A percentile compares a stretch with the other conserved stretches of the same genome.
Evolutionary conservation across 1,284 basidiomycete species (phyloP).

Genomic region (Cryptococcus floricola): DNA sequence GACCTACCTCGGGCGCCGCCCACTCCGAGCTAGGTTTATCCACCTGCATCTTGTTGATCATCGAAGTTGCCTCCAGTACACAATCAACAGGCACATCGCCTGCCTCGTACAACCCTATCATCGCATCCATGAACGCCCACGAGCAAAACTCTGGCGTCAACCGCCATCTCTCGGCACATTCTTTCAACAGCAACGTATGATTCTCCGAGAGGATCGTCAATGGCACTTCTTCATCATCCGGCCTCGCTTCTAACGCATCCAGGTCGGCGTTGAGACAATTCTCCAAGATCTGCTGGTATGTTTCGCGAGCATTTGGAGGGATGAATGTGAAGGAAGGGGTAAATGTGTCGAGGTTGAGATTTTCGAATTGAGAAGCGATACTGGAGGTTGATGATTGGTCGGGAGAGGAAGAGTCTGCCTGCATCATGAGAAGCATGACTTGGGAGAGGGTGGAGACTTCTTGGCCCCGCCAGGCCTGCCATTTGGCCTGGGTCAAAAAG

Average conservation of each 20-base stretch:
- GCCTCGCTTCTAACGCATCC: constrained; percentile 81
- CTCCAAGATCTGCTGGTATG: constrained; percentile 79
- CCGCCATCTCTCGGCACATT: constrained; percentile 81
- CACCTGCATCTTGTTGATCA: constrained; percentile 64
- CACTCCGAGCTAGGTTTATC: constrained; percentile 72
- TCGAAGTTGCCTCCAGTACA: constrained; percentile 79
- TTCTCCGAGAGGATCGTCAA: constrained; percentile 80
- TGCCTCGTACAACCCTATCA: constrained; percentile 80
- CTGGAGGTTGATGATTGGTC: constrained; percentile 48
- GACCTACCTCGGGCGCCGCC: constrained; percentile 66
- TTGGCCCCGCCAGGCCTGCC: constrained; percentile 75
- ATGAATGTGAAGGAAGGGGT: constrained; percentile 59
- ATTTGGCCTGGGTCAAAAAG: constrained; percentile 74
- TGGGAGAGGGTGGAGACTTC: constrained; percentile 83
- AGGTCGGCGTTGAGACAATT: constrained; percentile 81
- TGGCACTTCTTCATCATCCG: constrained; percentile 94
- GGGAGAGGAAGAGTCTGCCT: constrained; percentile 78
- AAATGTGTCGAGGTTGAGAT: constrained; percentile 17
- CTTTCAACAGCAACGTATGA: constrained; percentile 78
- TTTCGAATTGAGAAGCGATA: constrained; percentile 35
- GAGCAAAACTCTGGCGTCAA: constrained; percentile 74
- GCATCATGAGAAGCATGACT: constrained; percentile 81
- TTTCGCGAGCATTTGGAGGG: constrained; percentile 79
- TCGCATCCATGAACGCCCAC: constrained; percentile 78
- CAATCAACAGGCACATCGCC: constrained; percentile 92